Conservation (phyloP, 768 basidiomycete genomes). For the Pleurotus tuoliensis region DNA sequence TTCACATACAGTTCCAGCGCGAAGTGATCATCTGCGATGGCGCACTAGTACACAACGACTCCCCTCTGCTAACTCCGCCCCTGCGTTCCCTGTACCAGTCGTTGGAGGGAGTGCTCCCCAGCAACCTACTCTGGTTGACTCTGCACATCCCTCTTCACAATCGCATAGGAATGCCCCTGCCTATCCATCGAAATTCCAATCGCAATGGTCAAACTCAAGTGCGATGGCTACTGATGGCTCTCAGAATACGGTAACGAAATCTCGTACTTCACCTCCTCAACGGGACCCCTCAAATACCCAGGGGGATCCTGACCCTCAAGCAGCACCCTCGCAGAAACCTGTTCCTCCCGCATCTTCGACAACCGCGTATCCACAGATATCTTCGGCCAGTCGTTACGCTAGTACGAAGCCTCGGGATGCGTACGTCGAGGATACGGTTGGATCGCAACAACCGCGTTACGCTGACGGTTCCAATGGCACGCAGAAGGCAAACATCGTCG, state of each 20-base stretch:
- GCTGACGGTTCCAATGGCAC: too few relatives aligned
- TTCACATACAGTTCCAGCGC: too few relatives aligned
- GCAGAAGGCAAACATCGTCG: too few relatives aligned
- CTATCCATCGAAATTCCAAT: not conserved
- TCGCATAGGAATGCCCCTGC: not conserved
- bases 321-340: not conserved
- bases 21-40: not conserved
- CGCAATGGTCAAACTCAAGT: constrained; percentile 3
- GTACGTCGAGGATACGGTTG: not conserved
- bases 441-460: not conserved
- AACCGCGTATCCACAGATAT: not conserved
- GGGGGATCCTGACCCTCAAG: not conserved
- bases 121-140: not conserved
- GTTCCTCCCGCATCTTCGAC: not conserved
- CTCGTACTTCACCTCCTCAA: not conserved
- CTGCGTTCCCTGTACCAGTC: not conserved
- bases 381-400: not conserved
- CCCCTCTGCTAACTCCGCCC: not conserved
- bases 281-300: not conserved
- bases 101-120: not conserved
- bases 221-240: constrained; percentile 3
- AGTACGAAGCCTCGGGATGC: not conserved
- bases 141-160: not conserved
- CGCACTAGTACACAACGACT: not conserved
- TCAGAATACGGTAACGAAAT: not conserved